Base-by-base conservation (phyloP, 2,329 filamentous ascomycete species). In the Conoideocrella luteorostrata region DNA sequence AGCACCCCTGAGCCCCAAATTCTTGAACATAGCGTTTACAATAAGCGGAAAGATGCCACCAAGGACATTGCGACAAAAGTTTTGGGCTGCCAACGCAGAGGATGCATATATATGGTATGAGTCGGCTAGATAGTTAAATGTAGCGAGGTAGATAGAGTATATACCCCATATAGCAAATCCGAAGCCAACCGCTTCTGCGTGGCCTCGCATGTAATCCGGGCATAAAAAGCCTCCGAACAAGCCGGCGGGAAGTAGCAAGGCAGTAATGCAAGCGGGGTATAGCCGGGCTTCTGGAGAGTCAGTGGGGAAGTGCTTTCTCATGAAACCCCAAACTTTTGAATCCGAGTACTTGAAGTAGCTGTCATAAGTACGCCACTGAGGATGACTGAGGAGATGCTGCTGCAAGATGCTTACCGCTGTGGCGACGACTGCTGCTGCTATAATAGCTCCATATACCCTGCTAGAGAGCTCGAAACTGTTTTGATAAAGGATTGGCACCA, bases 81-180 rank as follows among this genome's bases (percentile, higher is more conserved):
- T 85, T 67, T 95, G 88, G 1, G 89, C 88, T 0, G 90, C 90
- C 5, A 95, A 69, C 0, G 90, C 89, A 1, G 86, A 93, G 30
- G 83, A 88, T 0, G 90, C 88, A 55, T 91, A 95, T 3, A 77
- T 72, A 58, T 89, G 84, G 62, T 95, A 96, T 2, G 83, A 84
- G 58, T 96, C 90, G 17, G 89, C 88, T 2, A 96, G 74, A 54
- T 95, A 96, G 60, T 96, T 96, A 68, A 96, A 95, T 0, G 88
- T 86, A 3, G 89, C 84, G 1, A 96, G 74, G 58, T 94, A 94
- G 28, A 96, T 80, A 32, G 80, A 83, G 61, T 88, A 91, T 51
- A 96, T 94, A 22, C 90, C 84, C 71, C 91, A 86, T 0, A 86
- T 91, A 0, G 88, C 82, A 47, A 88, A 77, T 0, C 74, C 78